phyloP scores from a whole-genome alignment of 2,329 filamentous ascomycete species.

The Verticillium isaacii region DNA sequence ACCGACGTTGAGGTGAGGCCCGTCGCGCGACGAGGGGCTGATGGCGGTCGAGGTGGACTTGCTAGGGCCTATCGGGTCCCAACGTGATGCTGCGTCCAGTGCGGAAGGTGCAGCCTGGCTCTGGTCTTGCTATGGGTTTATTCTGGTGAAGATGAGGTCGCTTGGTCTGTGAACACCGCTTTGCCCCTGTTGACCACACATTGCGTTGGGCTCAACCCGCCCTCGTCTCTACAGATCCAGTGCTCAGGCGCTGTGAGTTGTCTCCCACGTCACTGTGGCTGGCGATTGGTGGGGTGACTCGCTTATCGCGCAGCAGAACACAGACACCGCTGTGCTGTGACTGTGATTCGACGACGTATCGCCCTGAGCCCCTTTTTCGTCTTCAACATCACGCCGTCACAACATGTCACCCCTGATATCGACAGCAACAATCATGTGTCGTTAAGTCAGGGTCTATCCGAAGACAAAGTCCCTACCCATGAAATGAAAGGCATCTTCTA shows the following conservation, averaged over 20 bases:
- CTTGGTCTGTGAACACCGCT: no score
- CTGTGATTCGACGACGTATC: not conserved
- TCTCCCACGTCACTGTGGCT: not conserved
- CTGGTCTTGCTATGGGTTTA: not conserved
- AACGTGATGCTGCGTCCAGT: not conserved
- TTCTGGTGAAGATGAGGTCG: no score
- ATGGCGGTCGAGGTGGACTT: not conserved
- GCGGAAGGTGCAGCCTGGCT: not conserved
- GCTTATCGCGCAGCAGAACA: not conserved
- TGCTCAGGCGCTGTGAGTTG: not conserved
- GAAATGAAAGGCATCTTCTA: no score
- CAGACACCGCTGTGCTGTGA: not conserved
- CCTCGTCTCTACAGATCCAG: not conserved
- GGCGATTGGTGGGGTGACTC: not conserved
- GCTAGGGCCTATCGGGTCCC: not conserved
- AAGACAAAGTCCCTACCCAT: no score
- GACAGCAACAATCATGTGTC: no score
- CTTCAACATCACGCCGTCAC: no score
- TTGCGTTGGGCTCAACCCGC: not conserved
- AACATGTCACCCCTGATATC: no score
- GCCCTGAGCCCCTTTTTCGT: not conserved
- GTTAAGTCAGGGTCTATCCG: no score
- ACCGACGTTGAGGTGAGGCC: not conserved
- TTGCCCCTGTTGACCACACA: not conserved
- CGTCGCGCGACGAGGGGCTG: not conserved